These are phyloP conservation scores for Trypethelium eluteriae DNA, from an alignment of 495 filamentous ascomycete species.

Conservation along the genomic window DNA sequence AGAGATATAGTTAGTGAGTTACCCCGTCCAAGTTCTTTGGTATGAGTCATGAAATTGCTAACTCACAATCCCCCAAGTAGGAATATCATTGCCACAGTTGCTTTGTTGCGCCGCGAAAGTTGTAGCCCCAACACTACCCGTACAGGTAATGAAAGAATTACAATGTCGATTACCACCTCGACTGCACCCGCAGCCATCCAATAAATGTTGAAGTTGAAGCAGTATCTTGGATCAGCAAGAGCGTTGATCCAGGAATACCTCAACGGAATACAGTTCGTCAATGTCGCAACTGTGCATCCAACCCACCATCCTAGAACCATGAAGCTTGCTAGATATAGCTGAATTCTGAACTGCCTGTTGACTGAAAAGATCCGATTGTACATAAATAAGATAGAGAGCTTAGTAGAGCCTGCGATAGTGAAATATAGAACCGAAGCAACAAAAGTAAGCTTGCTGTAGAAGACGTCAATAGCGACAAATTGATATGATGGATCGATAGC, in stretches of 20 bases:
- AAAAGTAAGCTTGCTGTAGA: not conserved
- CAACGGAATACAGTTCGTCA: constrained; percentile 7
- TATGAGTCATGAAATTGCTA: constrained; percentile 3
- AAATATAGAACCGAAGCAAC: constrained; percentile 6
- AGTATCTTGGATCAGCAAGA: constrained; percentile 16
- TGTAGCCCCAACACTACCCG: constrained; percentile 27
- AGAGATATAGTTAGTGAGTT: constrained; percentile 9
- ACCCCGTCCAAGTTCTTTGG: not conserved
- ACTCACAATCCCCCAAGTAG: constrained; percentile 33
- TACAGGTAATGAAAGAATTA: constrained; percentile 33
- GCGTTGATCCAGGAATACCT: constrained; percentile 3
- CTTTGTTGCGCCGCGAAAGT: constrained; percentile 26
- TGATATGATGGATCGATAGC: not conserved
- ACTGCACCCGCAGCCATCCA: constrained; percentile 27
- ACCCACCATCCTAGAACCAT: not conserved
- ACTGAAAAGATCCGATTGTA: constrained; percentile 23
- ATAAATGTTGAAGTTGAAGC: constrained; percentile 31
- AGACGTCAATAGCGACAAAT: not conserved
- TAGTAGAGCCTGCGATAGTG: constrained; percentile 11
- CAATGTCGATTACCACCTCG: constrained; percentile 32
- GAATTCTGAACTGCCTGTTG: not conserved
- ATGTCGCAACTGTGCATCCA: constrained; percentile 8
- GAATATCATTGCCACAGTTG: constrained; percentile 30
- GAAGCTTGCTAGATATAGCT: not conserved
- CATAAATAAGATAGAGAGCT: constrained; percentile 21